Conservation (phyloP, 306 rosid species). For the Biancaea sappan region DNA sequence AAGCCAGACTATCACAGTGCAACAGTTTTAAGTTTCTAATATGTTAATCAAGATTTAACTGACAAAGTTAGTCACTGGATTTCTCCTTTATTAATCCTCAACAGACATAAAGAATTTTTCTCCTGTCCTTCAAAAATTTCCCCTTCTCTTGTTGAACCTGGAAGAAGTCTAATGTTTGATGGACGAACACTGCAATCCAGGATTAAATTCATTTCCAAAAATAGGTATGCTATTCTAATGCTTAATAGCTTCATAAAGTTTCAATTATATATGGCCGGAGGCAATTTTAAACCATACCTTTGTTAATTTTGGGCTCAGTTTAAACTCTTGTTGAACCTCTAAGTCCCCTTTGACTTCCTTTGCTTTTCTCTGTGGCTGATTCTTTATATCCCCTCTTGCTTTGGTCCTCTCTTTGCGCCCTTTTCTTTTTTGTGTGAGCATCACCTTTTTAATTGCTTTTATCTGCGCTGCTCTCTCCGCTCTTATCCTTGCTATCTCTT, state of each 20-base stretch:
- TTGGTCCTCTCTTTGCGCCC: conserved; percentile 35
- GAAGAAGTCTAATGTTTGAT: conserved; percentile 3
- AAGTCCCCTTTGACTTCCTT: conserved; percentile 40
- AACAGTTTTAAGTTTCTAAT: conserved; percentile 3
- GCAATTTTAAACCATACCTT: conserved; percentile 50
- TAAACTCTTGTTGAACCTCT: conserved; percentile 41
- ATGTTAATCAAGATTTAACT: conserved; percentile 16
- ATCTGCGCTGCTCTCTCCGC: conserved; percentile 55
- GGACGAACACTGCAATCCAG: neutral
- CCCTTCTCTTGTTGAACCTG: neutral
- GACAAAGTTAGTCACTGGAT: conserved; percentile 13
- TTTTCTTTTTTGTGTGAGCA: conserved; percentile 46
- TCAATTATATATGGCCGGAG: conserved; percentile 16
- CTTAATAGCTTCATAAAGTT: conserved; percentile 16
- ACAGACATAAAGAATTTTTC: conserved; percentile 10
- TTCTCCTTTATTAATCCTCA: neutral
- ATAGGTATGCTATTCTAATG: conserved; percentile 17
- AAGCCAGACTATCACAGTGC: neutral
- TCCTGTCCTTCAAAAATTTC: conserved; percentile 6
- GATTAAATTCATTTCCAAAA: conserved; percentile 16
- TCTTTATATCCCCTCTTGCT: conserved; percentile 31
- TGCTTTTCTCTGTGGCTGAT: conserved; percentile 32
- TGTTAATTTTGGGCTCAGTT: conserved; percentile 43
- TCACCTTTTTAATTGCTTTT: conserved; percentile 52
- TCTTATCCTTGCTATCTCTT: conserved; percentile 48